Evolutionary conservation across 1,139 yeast species (phyloP).

Genomic region (Suhomyces terraborum): DNA sequence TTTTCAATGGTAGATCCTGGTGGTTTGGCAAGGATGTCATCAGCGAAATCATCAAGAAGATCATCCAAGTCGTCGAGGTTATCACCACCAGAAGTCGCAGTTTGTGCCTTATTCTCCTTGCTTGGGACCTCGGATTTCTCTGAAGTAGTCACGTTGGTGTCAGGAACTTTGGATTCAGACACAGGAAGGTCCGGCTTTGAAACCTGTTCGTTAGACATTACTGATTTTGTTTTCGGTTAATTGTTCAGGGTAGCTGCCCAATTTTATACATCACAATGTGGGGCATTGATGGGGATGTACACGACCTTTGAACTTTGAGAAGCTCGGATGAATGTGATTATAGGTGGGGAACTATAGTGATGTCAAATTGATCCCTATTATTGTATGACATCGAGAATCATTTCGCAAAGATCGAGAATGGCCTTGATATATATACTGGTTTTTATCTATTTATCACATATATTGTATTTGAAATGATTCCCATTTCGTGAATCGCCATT

Average conservation of each 20-base stretch:
- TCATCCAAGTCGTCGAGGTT: constrained; percentile 78
- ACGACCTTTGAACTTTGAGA: constrained; percentile 1
- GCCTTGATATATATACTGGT: background rate
- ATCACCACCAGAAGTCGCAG: constrained; percentile 38
- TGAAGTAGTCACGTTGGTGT: background rate
- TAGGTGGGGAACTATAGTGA: background rate
- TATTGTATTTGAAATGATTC: background rate
- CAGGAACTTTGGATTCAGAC: constrained; percentile 1
- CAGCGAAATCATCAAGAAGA: constrained; percentile 74
- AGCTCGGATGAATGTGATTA: constrained; percentile 2
- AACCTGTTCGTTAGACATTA: constrained; percentile 8
- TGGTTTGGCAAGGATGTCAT: constrained; percentile 67
- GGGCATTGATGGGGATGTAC: constrained; percentile 4
- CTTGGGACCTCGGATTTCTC: background rate
- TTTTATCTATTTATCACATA: background rate
- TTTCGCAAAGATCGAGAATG: background rate
- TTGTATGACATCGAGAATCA: too few species aligned
- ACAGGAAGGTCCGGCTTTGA: background rate
- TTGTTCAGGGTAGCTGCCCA: background rate
- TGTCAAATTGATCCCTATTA: too few species aligned
- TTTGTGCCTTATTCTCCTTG: background rate
- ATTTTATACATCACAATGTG: constrained; percentile 3
- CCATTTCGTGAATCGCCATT: background rate
- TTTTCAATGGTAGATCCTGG: constrained; percentile 47
- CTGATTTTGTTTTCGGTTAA: background rate